A percentile compares a stretch with the other conserved stretches of the same genome.
Evolutionary conservation across 73 alveolate genomes (phyloP).

Genomic region (Paramecium biaurelia): DNA sequence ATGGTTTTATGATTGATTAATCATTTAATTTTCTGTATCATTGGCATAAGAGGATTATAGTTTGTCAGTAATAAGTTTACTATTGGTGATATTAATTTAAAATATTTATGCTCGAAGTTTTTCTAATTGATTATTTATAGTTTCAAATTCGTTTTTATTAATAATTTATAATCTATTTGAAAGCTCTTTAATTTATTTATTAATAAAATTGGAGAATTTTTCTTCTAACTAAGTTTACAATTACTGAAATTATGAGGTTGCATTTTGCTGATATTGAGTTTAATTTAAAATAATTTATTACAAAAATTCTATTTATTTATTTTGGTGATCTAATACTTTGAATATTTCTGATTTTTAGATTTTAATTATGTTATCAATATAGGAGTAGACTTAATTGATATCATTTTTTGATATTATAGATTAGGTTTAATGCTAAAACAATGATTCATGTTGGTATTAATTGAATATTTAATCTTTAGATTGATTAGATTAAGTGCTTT

Average conservation of each 20-base stretch:
- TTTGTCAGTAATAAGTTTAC: background rate
- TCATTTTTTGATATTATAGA: background rate
- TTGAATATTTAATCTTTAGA: background rate
- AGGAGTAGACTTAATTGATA: background rate
- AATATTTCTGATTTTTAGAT: background rate
- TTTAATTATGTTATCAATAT: background rate
- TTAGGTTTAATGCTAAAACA: background rate
- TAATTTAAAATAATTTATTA: background rate
- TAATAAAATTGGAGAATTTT: background rate
- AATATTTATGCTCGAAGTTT: background rate
- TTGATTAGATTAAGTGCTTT: background rate
- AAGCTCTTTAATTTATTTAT: background rate
- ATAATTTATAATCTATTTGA: background rate
- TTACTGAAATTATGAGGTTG: background rate
- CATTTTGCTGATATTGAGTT: background rate
- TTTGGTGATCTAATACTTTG: background rate
- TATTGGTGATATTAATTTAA: background rate
- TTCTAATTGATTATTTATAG: background rate
- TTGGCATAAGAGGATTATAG: background rate
- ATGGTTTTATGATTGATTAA: background rate
- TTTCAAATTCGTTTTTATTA: background rate
- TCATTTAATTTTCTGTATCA: background rate
- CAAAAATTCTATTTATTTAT: conserved; percentile 13
- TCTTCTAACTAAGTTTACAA: background rate
- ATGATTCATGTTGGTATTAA: background rate